Evolutionary conservation across 495 filamentous ascomycete species (phyloP), one percentile per base, ranked within the genome.

Genomic region (Aspergillus asperescens): DNA sequence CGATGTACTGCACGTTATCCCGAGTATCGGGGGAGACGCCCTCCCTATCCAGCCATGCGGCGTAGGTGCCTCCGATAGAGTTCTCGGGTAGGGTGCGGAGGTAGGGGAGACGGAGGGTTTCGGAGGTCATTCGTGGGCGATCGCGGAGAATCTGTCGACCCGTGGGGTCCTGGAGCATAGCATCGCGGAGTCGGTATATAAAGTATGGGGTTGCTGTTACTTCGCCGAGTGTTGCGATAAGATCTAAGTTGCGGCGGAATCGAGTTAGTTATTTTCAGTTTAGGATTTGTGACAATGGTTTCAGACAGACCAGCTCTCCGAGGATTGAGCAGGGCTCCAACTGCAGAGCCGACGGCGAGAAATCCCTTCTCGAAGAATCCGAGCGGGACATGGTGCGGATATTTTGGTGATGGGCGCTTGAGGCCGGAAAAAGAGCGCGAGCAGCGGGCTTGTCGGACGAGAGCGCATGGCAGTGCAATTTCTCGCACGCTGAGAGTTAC

Each of bases 141-240:
- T 94, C 89, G 50, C 86, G 85, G 35, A 98, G 85, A 67, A 98
- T 96, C 24, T 90, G 85, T 0, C 93, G 88, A 22, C 93, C 94
- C 0, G 89, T 96, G 5, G 87, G 78, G 55, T 82, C 72, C 9
- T 79, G 68, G 46, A 97, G 88, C 93, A 98, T 98, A 35, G 82
- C 89, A 61, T 91, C 79, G 50, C 89, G 89, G 12, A 99, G 88
- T 44, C 88, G 87, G 74, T 87, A 82, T 67, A 96, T 90, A 74
- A 97, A 97, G 76, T 89, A 96, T 23, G 94, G 93, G 27, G 90
- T 88, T 45, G 90, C 88, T 4, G 92, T 97, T 31, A 90, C 82
- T 77, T 98, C 93, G 63, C 90, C 94, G 13, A 95, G 83, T 20
- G 90, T 79, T 19, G 93, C 94, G 56, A 98, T 95, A 42, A 98